Conservation (phyloP, 441 rosid species). For the Populus trichocarpa region DNA sequence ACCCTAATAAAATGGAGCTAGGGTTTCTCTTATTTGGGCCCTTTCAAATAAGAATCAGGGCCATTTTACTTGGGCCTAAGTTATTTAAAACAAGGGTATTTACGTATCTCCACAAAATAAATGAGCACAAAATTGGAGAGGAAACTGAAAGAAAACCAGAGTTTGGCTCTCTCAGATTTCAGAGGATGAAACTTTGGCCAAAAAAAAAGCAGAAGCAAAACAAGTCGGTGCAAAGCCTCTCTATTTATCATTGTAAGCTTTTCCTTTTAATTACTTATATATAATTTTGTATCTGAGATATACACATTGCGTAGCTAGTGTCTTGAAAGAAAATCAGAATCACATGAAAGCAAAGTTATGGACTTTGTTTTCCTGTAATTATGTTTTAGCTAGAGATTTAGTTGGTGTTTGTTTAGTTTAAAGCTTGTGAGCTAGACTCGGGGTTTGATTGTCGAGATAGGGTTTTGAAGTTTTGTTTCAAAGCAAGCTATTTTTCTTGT, state of each 20-base stretch:
- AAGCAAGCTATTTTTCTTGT: conserved; percentile 1
- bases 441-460: conserved; percentile 13
- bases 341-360: not conserved
- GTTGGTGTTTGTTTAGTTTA: not conserved
- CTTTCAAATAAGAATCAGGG: not conserved
- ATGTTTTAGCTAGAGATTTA: not conserved
- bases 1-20: not conserved
- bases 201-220: not conserved
- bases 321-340: not conserved
- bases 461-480: conserved; percentile 11
- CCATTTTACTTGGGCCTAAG: not conserved
- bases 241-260: not conserved
- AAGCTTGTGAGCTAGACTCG: not conserved
- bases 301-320: not conserved
- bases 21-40: conserved; percentile 7
- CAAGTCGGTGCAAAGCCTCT: not conserved
- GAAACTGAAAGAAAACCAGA: not conserved
- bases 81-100: conserved; percentile 10
- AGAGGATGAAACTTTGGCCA: not conserved
- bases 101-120: not conserved
- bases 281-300: not conserved
- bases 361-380: not conserved
- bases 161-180: not conserved
- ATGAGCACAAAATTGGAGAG: not conserved
- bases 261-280: not conserved